Evolutionary conservation across 2,329 filamentous ascomycete species (phyloP).

Genomic region (Mycosphaerella arachidis): DNA sequence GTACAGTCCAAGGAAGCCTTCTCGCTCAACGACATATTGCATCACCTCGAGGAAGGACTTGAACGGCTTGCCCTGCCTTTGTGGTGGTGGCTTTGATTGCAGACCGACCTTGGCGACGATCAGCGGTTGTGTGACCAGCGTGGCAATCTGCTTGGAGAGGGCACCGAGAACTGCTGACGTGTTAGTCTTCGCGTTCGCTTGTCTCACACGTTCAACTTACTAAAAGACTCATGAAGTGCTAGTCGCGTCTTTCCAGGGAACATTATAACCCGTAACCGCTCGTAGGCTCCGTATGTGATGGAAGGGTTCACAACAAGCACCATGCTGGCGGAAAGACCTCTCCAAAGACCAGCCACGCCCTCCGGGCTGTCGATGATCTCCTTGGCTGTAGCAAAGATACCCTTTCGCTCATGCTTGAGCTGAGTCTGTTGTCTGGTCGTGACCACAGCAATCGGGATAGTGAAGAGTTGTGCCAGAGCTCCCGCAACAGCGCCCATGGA

Average conservation of each 20-base stretch:
- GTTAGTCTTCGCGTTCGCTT: conserved; percentile 3
- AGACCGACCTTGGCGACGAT: conserved; percentile 97
- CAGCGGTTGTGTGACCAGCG: conserved; percentile 85
- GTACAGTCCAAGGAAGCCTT: conserved; percentile 79
- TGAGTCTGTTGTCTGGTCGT: conserved; percentile 97
- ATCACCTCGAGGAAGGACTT: conserved; percentile 92
- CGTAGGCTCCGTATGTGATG: conserved; percentile 96
- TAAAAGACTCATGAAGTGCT: conserved; percentile 81
- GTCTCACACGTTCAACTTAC: conserved; percentile 55
- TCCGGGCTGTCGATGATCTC: conserved; percentile 91
- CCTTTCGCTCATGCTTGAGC: conserved; percentile 75
- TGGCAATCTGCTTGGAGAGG: conserved; percentile 87
- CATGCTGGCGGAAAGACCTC: conserved; percentile 89
- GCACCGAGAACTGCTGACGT: conserved; percentile 67
- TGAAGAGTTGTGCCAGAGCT: conserved; percentile 89
- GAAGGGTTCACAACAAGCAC: conserved; percentile 94
- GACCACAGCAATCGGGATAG: conserved; percentile 90
- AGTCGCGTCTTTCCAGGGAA: conserved; percentile 74
- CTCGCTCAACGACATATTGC: conserved; percentile 84
- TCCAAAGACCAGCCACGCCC: conserved; percentile 84
- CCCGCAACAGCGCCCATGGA: conserved; percentile 81
- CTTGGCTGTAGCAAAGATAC: conserved; percentile 76
- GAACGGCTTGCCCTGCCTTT: conserved; percentile 83
- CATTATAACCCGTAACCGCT: conserved; percentile 71
- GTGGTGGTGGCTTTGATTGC: conserved; percentile 84